Conservation (phyloP, 208 protist genomes). For the Leishmania major region DNA sequence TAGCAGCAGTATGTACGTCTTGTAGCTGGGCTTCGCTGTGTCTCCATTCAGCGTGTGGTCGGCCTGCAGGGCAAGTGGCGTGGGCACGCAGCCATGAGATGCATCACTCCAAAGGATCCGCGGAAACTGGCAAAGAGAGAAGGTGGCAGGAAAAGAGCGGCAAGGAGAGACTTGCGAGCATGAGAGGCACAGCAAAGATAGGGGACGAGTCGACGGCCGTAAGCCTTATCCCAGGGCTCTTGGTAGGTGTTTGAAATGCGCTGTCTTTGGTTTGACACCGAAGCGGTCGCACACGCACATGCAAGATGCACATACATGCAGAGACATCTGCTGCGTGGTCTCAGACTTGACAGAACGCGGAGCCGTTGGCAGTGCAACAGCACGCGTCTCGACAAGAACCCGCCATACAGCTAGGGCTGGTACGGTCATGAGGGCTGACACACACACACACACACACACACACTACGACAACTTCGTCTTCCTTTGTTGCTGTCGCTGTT, state of each 20-base stretch:
- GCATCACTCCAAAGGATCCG: slow-evolving; percentile 77
- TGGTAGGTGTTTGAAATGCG: neutral
- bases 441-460: neutral
- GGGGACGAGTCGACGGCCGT: neutral
- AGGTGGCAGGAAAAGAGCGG: neutral
- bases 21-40: slow-evolving; percentile 35
- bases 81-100: slow-evolving; percentile 81
- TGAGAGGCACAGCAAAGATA: neutral
- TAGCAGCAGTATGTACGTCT: slow-evolving; percentile 42
- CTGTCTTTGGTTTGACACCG: neutral
- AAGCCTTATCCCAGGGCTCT: neutral
- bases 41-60: slow-evolving; percentile 43
- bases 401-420: neutral
- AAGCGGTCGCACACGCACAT: too few relatives aligned
- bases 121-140: slow-evolving; percentile 55
- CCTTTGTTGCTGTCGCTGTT: neutral
- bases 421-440: neutral
- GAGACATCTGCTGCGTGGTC: neutral
- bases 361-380: neutral
- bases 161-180: neutral
- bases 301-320: neutral
- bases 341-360: neutral
- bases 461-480: neutral
- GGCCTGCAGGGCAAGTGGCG: slow-evolving; percentile 58
- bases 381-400: neutral